Evolutionary conservation across 2,329 filamentous ascomycete species (phyloP), one percentile per base, ranked within the genome.

Genomic region (Allantophomopsis cytisporea): DNA sequence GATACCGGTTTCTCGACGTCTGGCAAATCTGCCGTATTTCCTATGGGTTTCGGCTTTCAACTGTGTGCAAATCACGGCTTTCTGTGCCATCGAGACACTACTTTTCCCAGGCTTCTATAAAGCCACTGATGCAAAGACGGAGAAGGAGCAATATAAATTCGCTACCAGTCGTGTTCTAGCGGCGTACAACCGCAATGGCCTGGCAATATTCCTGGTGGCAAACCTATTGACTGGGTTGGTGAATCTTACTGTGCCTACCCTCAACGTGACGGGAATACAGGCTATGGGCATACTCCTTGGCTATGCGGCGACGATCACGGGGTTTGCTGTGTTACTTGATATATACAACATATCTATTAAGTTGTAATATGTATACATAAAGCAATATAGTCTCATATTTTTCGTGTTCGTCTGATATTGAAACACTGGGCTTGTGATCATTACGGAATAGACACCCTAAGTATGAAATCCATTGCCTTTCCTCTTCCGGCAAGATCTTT

Each of bases 11-110:
- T 96, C 91, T 5, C 80, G 91, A 15, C 80, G 91, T 1, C 66
- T 96, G 41, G 91, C 89, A 7, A 98, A 98, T 53, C 69, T 95
- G 45, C 87, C 91, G 0, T 98, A 98, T 56, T 73, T 96, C 34
- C 66, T 94, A 35, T 96, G 89, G 87, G 81, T 94, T 7, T 72
- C 79, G n/a, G 80, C 85, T 2, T 95, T 91, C 66, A 98, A 96
- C 63, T 80, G 75, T 44, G 68, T 71, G n/a, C 86, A 94, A 56
- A 66, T 98, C 8, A 65, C 84, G 7, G 68, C 80, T 1, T 94
- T 89, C 58, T 87, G 79, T 52, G 56, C 79, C 12, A 70, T 91
- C 17, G 89, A 98, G 57, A 78, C 73, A 3, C 18, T 83, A 2
- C 78, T 88, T 58, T 94, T 94, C 58, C 83, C 85, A 1, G 64